Base-by-base conservation (phyloP, 2,329 filamentous ascomycete species). In the Akanthomyces dipterigenus region DNA sequence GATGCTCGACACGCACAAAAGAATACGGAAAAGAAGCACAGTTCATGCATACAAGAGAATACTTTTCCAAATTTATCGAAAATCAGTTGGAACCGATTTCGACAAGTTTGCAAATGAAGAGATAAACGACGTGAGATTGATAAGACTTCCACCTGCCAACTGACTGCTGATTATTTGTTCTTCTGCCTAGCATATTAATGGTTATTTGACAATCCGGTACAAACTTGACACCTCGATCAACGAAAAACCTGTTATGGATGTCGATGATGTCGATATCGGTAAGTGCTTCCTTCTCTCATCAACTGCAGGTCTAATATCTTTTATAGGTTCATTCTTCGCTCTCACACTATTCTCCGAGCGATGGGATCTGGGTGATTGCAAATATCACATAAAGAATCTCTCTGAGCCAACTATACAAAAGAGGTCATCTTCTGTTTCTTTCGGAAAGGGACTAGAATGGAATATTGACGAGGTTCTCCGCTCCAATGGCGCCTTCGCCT, bases 31-130 rank as follows among this genome's bases (percentile, higher is more conserved):
- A 24, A 53, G 31, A 53, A 53, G 49, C 34, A 22, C 49, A 34
- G 49, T 53, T 53, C 31, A 53, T 53, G 31, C 49, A 9, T 53
- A 53, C 31, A 53, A 53, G 34, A 53, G 49, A 53, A 53, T 53
- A 34, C 49, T 53, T 18, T 53, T 53, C 34, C 31, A 53, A 53
- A 26, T 53, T 16, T 53, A 53, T 26, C 31, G 31, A 36, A 53
- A 53, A 53, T 53, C 49, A 14, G 22, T 14, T 53, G 31, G 49
- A 53, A n/a, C 31, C 49, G 49, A 53, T 24, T 53, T 53, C 22
- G 31, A 53, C 20, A 53, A 53, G 20, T 20, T 34, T 14, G 49
- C 9, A 24, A 53, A 53, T 53, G 31, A 53, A 34, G 49, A 53
- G 34, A 38, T 53, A 16, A 53, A 53, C 18, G 22, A 53, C 38